Evolutionary conservation across 2,329 filamentous ascomycete species (phyloP), one percentile per base, ranked within the genome.

Genomic region (Didymella segeticola): DNA sequence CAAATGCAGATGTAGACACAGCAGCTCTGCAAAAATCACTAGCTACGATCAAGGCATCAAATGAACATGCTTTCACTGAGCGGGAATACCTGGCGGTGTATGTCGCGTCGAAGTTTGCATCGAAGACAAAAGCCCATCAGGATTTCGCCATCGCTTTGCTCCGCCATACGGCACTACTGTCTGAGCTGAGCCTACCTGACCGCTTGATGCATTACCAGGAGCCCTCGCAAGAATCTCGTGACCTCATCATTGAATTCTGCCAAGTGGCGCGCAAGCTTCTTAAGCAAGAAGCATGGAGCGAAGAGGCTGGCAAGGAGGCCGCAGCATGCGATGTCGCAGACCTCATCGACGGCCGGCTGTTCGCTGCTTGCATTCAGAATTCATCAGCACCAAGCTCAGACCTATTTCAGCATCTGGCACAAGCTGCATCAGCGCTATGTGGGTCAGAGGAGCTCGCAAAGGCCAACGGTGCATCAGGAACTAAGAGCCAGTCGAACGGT

Each of bases 281-380:
- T 52, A 63, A 64, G 17, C 75, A 71, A 17, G 53, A 59, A 42
- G 64, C 52, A 23, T 83, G 72, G 78, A 62, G 48, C 43, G 62
- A 63, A 11, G 66, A 63, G 34, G 63, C 73, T 34, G 43, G 48
- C 3, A 39, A 62, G 11, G 56, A 53, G 25, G 25, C 59, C 12
- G 43, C 64, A 8, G 46, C 53, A 9, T 80, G 77, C 60, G 81
- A 86, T 63, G 64, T 85, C 5, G 76, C 76, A 14, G 85, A 87
- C 64, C 68, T 83, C 5, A 66, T 86, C 12, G 84, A 87, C 67
- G 84, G 84, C 6, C 76, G 83, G 31, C 47, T 74, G 12, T 60
- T 74, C n/a, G 65, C 67, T 14, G 64, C 58, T 7, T 74, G 69
- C 39, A 20, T 67, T 4, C 56, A 64, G 14, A 47, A 63, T 19